Evolutionary conservation across 129 eudicot genomes (phyloP).

Genomic region (Flaveria sonorensis): DNA sequence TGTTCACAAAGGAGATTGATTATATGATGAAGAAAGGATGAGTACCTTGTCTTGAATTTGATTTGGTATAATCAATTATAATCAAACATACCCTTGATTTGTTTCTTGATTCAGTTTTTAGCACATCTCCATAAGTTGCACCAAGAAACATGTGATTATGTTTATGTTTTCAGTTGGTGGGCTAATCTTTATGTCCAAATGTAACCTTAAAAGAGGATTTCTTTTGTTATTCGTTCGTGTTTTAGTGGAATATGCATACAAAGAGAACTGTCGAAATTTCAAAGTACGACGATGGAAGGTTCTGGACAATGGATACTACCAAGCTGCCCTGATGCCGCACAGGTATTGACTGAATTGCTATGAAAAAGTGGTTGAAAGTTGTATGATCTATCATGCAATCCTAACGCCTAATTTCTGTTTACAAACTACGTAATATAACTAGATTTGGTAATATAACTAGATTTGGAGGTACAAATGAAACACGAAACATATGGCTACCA

Average conservation of each 20-base stretch:
- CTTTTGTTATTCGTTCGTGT: neutral
- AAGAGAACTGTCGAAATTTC: conserved; percentile 56
- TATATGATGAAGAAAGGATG: conserved; percentile 66
- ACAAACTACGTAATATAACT: neutral
- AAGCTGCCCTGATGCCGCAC: conserved; percentile 57
- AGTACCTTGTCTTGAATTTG: conserved; percentile 65
- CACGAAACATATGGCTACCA: conserved; percentile 12
- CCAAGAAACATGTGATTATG: neutral
- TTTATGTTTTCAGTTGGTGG: neutral
- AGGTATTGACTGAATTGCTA: conserved; percentile 52
- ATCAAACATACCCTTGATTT: neutral
- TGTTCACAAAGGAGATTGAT: conserved; percentile 56
- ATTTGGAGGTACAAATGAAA: conserved; percentile 19
- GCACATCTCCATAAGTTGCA: neutral
- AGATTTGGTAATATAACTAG: neutral
- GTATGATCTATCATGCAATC: too few species aligned
- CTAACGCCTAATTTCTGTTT: neutral
- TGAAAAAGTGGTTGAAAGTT: too few species aligned
- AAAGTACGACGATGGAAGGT: conserved; percentile 64
- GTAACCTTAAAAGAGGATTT: neutral
- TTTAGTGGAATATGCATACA: conserved; percentile 49
- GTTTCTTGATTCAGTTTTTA: conserved; percentile 18
- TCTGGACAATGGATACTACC: conserved; percentile 71
- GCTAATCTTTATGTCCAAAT: neutral
- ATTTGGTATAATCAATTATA: conserved; percentile 42